Percentiles rank a stretch among this genome's conserved stretches.
Evolutionary conservation across 2,329 filamentous ascomycete species (phyloP).

Genomic region (Sporothrix inflata): DNA sequence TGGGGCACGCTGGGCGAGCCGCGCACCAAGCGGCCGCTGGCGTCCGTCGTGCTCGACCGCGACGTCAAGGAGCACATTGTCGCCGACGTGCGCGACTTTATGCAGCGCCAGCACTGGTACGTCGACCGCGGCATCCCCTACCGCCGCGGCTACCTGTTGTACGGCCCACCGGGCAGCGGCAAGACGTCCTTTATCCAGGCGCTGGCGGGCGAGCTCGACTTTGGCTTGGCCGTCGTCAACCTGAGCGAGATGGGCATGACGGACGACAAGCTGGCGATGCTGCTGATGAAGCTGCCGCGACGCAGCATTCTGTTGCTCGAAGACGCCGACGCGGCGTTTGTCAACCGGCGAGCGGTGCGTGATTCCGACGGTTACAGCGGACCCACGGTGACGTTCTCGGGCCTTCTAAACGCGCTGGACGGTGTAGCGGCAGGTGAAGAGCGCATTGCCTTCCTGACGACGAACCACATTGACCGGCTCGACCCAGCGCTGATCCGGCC

Average conservation of each 20-base stretch:
- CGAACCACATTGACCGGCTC: constrained; percentile 88
- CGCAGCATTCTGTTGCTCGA: constrained; percentile 83
- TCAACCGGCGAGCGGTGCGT: constrained; percentile 74
- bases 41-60: constrained; percentile 82
- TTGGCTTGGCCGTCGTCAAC: constrained; percentile 90
- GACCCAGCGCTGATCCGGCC: constrained; percentile 89
- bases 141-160: constrained; percentile 82
- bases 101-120: constrained; percentile 82
- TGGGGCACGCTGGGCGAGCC: constrained; percentile 86
- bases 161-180: constrained; percentile 86
- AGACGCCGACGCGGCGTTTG: constrained; percentile 89
- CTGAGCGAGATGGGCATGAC: constrained; percentile 87
- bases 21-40: constrained; percentile 81
- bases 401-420: constrained; percentile 81
- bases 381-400: constrained; percentile 91
- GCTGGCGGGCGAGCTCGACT: constrained; percentile 87
- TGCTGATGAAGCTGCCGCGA: constrained; percentile 82
- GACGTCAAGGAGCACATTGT: constrained; percentile 83
- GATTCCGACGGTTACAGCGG: constrained; percentile 84
- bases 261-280: constrained; percentile 83
- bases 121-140: constrained; percentile 94
- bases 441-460: constrained; percentile 89
- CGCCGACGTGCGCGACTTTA: constrained; percentile 79
- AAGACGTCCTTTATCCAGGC: constrained; percentile 98
- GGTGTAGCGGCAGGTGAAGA: constrained; percentile 95